These are phyloP conservation scores for Saccharomyces uvarum DNA, from an alignment of 1,139 yeast genomes.

Conservation along the genomic window DNA sequence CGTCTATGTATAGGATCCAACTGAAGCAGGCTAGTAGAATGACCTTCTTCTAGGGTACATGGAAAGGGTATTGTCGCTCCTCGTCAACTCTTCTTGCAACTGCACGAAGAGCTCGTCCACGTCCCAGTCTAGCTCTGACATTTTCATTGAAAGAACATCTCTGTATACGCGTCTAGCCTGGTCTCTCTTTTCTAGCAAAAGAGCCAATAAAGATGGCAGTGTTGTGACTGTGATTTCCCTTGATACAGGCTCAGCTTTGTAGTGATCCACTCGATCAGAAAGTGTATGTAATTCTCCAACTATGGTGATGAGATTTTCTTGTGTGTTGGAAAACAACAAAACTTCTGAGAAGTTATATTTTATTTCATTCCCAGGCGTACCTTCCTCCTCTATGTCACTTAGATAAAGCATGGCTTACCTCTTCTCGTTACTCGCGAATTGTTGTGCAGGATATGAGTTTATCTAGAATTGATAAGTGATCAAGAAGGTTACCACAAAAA, in stretches of 20 bases:
- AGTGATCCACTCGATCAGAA: slow-evolving; percentile 12
- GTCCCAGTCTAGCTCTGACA: slow-evolving; percentile 13
- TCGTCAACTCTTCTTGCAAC: slow-evolving; percentile 13
- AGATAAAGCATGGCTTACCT: slow-evolving; percentile 2
- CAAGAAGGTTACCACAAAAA: too few species aligned
- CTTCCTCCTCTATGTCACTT: slow-evolving; percentile 4
- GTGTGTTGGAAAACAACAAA: slow-evolving; percentile 9
- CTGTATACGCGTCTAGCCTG: slow-evolving; percentile 18
- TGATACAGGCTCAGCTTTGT: slow-evolving; percentile 8
- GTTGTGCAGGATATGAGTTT: not conserved
- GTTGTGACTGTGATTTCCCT: slow-evolving; percentile 3
- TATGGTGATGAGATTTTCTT: slow-evolving; percentile 10
- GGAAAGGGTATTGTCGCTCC: slow-evolving; percentile 14
- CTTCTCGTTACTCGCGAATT: not conserved
- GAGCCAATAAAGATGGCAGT: slow-evolving; percentile 15
- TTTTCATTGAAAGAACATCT: slow-evolving; percentile 10
- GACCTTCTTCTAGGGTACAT: slow-evolving; percentile 18
- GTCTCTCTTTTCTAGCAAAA: slow-evolving; percentile 16
- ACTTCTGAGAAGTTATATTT: slow-evolving; percentile 2
- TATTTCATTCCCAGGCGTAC: not conserved
- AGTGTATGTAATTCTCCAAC: slow-evolving; percentile 13
- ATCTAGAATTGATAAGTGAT: too few species aligned
- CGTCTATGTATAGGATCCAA: not conserved
- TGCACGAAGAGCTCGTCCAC: slow-evolving; percentile 11
- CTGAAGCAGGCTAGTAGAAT: slow-evolving; percentile 7